A percentile compares a stretch with the other conserved stretches of the same genome.
Evolutionary conservation across 2,329 filamentous ascomycete species (phyloP).

Genomic region (Lizonia empirigonia): DNA sequence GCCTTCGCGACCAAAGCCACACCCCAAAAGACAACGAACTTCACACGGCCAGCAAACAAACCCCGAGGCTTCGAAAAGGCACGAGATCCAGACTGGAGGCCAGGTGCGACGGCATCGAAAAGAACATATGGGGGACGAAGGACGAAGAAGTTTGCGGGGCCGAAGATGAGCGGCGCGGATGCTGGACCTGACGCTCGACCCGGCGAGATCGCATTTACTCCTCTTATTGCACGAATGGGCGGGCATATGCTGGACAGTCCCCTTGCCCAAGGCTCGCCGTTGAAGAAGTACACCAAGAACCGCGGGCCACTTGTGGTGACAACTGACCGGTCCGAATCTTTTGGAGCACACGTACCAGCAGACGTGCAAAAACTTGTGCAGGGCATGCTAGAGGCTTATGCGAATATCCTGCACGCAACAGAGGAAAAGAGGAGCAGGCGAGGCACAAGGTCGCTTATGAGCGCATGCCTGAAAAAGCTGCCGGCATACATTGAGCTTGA

Average conservation of each 20-base stretch:
- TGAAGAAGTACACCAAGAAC: conserved; percentile 28
- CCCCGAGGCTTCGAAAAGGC: conserved; percentile 43
- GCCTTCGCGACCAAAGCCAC: conserved; percentile 35
- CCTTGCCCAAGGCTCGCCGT: conserved; percentile 34
- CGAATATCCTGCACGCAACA: conserved; percentile 45
- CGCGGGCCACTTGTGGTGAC: conserved; percentile 33
- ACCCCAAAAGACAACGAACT: conserved; percentile 33
- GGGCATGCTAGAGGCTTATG: conserved; percentile 41
- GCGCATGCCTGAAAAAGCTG: conserved; percentile 48
- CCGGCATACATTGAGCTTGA: conserved; percentile 51
- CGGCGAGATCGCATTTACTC: conserved; percentile 45
- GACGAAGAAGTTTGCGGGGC: conserved; percentile 21
- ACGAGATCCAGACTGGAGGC: conserved; percentile 47
- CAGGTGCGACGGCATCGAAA: conserved; percentile 33
- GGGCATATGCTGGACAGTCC: conserved; percentile 39
- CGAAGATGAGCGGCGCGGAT: conserved; percentile 7
- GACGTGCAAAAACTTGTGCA: conserved; percentile 40
- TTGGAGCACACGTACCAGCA: conserved; percentile 29
- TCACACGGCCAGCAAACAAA: conserved; percentile 34
- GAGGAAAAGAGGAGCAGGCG: conserved; percentile 29
- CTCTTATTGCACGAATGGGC: conserved; percentile 41
- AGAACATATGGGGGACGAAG: conserved; percentile 43
- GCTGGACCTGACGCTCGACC: conserved; percentile 24
- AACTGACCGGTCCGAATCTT: conserved; percentile 23
- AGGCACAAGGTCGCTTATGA: conserved; percentile 48